These are phyloP conservation scores for Termitomyces sp. DNA, from an alignment of 768 basidiomycete species.

Conservation along the genomic window DNA sequence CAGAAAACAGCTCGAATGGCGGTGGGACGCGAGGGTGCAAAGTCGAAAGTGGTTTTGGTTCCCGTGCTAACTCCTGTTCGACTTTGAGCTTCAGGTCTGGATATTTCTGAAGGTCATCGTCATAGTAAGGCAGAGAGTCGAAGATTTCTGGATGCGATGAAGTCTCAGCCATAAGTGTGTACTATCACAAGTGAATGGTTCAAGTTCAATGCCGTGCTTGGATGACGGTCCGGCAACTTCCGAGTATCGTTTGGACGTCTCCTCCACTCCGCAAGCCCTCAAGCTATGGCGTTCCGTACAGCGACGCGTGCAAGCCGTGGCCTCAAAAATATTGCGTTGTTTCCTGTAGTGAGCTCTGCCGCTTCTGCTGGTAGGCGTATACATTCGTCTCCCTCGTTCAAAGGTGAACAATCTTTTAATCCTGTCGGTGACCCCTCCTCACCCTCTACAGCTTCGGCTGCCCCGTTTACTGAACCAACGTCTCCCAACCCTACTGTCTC, in stretches of 20 bases:
- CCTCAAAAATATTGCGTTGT: conserved; percentile 36
- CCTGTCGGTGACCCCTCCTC: background rate
- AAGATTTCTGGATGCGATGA: conserved; percentile 39
- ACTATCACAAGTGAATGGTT: background rate
- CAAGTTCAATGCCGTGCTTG: background rate
- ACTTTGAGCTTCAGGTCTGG: conserved; percentile 73
- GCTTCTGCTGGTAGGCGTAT: conserved; percentile 34
- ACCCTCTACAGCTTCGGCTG: conserved; percentile 45
- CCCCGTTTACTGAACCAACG: conserved; percentile 87
- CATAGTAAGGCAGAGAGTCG: conserved; percentile 92
- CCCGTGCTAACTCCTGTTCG: conserved; percentile 70
- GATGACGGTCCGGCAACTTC: conserved; percentile 17
- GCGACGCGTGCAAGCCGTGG: conserved; percentile 40
- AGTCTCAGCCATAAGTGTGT: conserved; percentile 20
- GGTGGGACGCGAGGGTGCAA: conserved; percentile 75
- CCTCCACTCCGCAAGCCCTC: background rate
- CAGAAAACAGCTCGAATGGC: conserved; percentile 61
- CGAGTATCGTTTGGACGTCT: conserved; percentile 9
- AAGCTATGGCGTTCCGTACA: conserved; percentile 43
- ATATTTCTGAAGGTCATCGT: conserved; percentile 82
- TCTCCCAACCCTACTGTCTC: conserved; percentile 83
- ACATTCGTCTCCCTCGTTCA: conserved; percentile 41
- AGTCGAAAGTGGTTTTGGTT: conserved; percentile 54
- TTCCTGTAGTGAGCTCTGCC: conserved; percentile 23
- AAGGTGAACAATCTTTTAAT: conserved; percentile 35